Evolutionary conservation across 305 asterid species (phyloP).

Genomic region (Fraxinus dipetala): DNA sequence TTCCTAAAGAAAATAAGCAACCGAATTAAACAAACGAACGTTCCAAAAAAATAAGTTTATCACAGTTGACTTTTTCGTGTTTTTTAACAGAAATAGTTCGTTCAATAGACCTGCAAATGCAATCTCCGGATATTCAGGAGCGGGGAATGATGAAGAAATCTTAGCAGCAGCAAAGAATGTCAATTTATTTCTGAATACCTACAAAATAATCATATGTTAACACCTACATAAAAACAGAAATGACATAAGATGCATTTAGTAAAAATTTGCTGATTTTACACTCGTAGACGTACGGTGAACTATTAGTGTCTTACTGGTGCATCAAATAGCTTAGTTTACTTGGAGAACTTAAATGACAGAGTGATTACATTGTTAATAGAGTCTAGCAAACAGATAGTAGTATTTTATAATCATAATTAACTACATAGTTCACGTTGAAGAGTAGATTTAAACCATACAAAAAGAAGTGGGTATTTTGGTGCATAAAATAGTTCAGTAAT

Average conservation of each 20-base stretch:
- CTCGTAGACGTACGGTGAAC: conserved; percentile 13
- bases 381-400: conserved; percentile 1
- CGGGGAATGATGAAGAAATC: conserved; percentile 78
- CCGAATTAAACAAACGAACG: not conserved
- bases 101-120: conserved; percentile 86
- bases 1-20: conserved; percentile 13
- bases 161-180: conserved; percentile 97
- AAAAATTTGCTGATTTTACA: conserved; percentile 20
- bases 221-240: conserved; percentile 16
- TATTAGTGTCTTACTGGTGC: conserved; percentile 15
- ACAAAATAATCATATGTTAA: conserved; percentile 27
- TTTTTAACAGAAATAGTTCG: not conserved
- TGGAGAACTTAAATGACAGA: not conserved
- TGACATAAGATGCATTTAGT: not conserved
- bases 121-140: conserved; percentile 92
- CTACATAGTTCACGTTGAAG: not conserved
- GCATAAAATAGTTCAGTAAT: not conserved
- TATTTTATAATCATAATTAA: not conserved
- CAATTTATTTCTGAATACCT: conserved; percentile 88
- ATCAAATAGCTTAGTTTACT: conserved; percentile 5
- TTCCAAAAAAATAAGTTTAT: not conserved
- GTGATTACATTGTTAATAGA: conserved; percentile 4
- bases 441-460: not conserved
- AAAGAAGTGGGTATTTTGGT: not conserved
- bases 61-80: not conserved